These are phyloP conservation scores for Claviceps maximensis DNA, from an alignment of 2,329 filamentous ascomycete genomes.

Conservation along the genomic window DNA sequence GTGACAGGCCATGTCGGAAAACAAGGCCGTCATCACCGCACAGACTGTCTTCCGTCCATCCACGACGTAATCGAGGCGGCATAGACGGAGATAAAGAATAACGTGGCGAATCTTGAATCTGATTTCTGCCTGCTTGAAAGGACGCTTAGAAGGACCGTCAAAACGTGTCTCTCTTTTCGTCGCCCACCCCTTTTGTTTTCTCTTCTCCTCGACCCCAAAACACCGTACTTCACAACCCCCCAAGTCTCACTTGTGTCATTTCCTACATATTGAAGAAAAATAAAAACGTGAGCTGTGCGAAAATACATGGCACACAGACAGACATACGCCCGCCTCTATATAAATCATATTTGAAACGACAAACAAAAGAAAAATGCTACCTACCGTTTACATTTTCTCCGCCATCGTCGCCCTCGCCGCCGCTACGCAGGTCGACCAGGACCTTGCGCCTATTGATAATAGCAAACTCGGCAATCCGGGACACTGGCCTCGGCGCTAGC, in stretches of 20 bases:
- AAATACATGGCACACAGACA: not conserved
- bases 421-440: not conserved
- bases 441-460: not conserved
- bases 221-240: too few relatives aligned
- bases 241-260: too few relatives aligned
- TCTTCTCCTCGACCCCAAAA: too few relatives aligned
- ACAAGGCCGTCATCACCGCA: not conserved
- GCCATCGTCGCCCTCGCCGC: not conserved
- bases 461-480: not conserved
- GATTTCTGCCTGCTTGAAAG: too few relatives aligned
- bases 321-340: not conserved
- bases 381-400: not conserved
- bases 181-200: too few relatives aligned
- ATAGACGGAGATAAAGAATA: too few relatives aligned
- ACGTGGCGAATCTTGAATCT: too few relatives aligned
- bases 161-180: too few relatives aligned
- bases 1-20: not conserved
- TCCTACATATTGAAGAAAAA: too few relatives aligned
- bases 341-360: not conserved
- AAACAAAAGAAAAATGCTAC: not conserved
- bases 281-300: too few relatives aligned
- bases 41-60: not conserved
- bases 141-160: too few relatives aligned
- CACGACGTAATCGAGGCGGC: too few relatives aligned
- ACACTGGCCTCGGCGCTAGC: not conserved